Evolutionary conservation across 805 yeast species (phyloP).

Genomic region (Kuraishia borneana): DNA sequence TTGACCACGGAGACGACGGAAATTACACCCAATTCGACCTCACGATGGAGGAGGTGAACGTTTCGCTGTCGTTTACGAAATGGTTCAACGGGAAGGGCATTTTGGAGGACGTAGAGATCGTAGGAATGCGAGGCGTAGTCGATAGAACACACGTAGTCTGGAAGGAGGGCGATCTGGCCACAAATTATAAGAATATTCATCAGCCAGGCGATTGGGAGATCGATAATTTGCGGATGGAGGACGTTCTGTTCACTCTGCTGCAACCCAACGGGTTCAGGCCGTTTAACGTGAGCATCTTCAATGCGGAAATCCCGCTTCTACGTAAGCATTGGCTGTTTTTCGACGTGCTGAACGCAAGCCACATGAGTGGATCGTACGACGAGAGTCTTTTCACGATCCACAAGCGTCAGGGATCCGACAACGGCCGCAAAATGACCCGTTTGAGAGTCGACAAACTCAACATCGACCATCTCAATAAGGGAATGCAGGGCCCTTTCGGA

Average conservation of each 20-base stretch:
- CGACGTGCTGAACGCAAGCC: constrained; percentile 76
- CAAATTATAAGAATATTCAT: constrained; percentile 57
- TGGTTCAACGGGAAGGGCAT: constrained; percentile 91
- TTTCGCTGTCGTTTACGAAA: constrained; percentile 69
- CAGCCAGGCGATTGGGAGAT: constrained; percentile 91
- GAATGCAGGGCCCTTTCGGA: constrained; percentile 90
- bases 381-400: constrained; percentile 89
- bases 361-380: constrained; percentile 86
- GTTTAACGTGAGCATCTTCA: constrained; percentile 79
- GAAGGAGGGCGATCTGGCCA: constrained; percentile 75
- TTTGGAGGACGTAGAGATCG: constrained; percentile 64
- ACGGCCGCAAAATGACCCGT: constrained; percentile 55
- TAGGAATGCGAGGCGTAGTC: constrained; percentile 84
- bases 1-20: constrained; percentile 61
- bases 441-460: constrained; percentile 76
- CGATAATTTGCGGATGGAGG: constrained; percentile 73
- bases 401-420: constrained; percentile 52
- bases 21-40: constrained; percentile 94
- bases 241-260: constrained; percentile 66
- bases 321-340: constrained; percentile 91
- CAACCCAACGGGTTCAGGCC: constrained; percentile 81
- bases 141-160: constrained; percentile 84
- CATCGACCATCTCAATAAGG: constrained; percentile 83
- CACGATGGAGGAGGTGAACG: constrained; percentile 74
- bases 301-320: constrained; percentile 67